phyloP scores from a whole-genome alignment of 2,329 filamentous ascomycete genomes.

The Ophiostoma sp. region DNA sequence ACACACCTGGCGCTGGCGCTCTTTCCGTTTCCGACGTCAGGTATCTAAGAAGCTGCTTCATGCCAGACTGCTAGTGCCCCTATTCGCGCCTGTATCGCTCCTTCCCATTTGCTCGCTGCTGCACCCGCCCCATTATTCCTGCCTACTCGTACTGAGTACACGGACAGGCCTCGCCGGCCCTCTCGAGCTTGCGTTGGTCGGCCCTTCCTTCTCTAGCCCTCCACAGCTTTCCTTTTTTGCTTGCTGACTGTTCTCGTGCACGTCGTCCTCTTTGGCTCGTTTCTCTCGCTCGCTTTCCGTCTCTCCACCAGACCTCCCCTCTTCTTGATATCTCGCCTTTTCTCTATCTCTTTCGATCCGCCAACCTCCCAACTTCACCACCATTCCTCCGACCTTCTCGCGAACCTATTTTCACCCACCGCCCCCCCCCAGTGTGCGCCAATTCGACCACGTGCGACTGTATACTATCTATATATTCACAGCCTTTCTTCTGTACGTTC shows the following conservation, averaged over 20 bases:
- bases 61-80: background rate
- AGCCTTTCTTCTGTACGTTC: background rate
- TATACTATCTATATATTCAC: background rate
- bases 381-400: background rate
- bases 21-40: background rate
- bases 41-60: too few species aligned
- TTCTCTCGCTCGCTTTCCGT: slow-evolving; percentile 14
- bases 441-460: background rate
- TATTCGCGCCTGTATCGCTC: background rate
- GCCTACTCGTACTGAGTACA: too few species aligned
- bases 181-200: slow-evolving; percentile 12
- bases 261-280: slow-evolving; percentile 12
- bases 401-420: too few species aligned
- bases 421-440: background rate
- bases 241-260: slow-evolving; percentile 7
- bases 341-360: background rate
- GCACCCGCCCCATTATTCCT: background rate
- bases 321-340: slow-evolving; percentile 1
- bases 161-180: background rate
- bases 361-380: background rate
- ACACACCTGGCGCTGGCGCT: background rate
- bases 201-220: slow-evolving; percentile 18
- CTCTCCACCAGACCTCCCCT: slow-evolving; percentile 16
- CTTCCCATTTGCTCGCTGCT: background rate
- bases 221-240: slow-evolving; percentile 18